Evolutionary conservation across 345 rosid species (phyloP), one percentile per base, ranked within the genome.

Genomic region (Salix suchowensis): DNA sequence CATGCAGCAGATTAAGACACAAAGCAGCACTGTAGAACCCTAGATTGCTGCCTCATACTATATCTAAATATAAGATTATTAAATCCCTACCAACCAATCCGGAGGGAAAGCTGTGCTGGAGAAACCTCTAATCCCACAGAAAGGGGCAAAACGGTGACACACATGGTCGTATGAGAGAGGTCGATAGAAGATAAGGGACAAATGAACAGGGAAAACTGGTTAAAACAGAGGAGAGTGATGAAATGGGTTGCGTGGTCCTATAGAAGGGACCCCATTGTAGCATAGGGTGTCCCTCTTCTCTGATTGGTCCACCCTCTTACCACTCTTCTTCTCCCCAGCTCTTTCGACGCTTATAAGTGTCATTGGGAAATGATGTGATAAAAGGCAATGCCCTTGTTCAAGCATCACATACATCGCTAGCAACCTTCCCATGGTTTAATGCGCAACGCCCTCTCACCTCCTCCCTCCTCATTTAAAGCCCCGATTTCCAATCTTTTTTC

Each of bases 131-230:
- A 58, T 58, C 62, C 6, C 28, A 19, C 28, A 16, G 21, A 42
- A 14, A n/a, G 67, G 76, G 76, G 76, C 68, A 60, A 73, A 73
- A 61, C 39, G 52, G 76, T 40, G 67, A 70, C 4, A 34, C 37
- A 34, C 37, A 34, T 34, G 37, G 37, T 34, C 37, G 37, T 34
- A 34, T 34, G 7, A 34, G 37, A 34, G 37, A 34, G 37, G 37
- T 0, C 37, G 37, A 5, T 34, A 5, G 23, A 30, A 68, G 71
- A 39, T 5, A 67, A 67, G 65, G 79, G 77, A n/a, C 9, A 81
- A 84, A 78, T 74, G 80, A 81, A 77, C 77, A 87, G 86, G 80
- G 60, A 19, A 54, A 24, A 78, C 83, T 72, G 65, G 71, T 68
- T 23, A 68, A 68, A 55, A 55, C 74, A 77, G 40, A 3, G 21